Base-by-base conservation (phyloP, 441 rosid species). In the Eutrema salsugineum region DNA sequence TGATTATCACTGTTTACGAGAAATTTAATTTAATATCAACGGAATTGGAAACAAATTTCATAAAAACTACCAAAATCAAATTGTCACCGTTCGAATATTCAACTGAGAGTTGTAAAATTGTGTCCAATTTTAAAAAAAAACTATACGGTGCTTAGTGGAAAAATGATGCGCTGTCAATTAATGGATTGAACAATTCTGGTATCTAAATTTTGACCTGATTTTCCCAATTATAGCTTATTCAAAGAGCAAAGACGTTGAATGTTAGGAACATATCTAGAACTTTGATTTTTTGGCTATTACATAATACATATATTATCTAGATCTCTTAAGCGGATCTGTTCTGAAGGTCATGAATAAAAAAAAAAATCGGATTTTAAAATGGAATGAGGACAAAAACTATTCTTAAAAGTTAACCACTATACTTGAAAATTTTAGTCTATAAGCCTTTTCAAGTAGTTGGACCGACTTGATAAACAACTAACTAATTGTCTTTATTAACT, bases 361-460 rank as follows among this genome's bases (percentile, higher is more conserved):
- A 24, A 24, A 57, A 24, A n/a, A n/a, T 69, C 8, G 30, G 17
- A 12, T 5, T 15, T 9, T n/a, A 22, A 33, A 12, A 36, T 64
- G 71, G 40, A 28, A 64, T 40, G 38, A 50, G 48, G 33, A 59
- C 32, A 49, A 66, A 55, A 62, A 59, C 49, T 59, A 42, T 50
- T 67, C 12, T 33, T 33, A 50, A 43, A 59, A 59, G 44, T 49
- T 67, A 74, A 74, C 73, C 28, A 60, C 60, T 57, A 40, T 16
- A 24, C 62, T 20, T 66, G 68, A 59, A 57, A 40, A 14, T 22
- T 51, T 59, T 19, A 49, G 55, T 40, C 49, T 30, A 2, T 27
- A 58, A 12, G 72, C 50, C 73, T 47, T 43, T 43, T 67, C 53
- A 62, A 62, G 74, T 68, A 44, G 70, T 44, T 62, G 79, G 70